These are phyloP conservation scores for Emericellopsis cladophorae DNA, from an alignment of 2,329 filamentous ascomycete species.

Conservation along the genomic window DNA sequence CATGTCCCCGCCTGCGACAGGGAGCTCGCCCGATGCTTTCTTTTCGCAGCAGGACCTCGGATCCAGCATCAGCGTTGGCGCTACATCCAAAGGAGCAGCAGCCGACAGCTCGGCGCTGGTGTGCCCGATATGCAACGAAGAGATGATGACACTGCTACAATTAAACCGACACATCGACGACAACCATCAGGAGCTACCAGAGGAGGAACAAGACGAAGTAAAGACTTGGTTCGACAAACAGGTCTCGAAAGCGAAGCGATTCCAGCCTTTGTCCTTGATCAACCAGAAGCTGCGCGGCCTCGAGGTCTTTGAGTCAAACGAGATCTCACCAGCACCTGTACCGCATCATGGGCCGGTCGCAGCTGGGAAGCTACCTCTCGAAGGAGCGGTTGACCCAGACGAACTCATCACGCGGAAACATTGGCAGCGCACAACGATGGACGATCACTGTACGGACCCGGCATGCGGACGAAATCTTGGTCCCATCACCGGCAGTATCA, in stretches of 20 bases:
- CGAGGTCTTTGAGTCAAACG: conserved; percentile 90
- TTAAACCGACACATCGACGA: conserved; percentile 82
- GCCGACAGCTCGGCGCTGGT: conserved; percentile 50
- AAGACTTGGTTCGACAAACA: conserved; percentile 96
- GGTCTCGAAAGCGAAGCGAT: conserved; percentile 83
- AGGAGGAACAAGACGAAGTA: conserved; percentile 82
- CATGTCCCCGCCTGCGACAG: conserved; percentile 41
- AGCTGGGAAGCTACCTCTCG: conserved; percentile 25
- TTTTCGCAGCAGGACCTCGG: conserved; percentile 56
- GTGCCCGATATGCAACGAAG: conserved; percentile 96
- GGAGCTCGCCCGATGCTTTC: conserved; percentile 49
- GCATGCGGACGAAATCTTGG: conserved; percentile 72
- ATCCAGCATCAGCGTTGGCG: conserved; percentile 62
- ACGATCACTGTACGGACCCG: conserved; percentile 79
- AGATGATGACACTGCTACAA: conserved; percentile 95
- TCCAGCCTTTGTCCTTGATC: conserved; percentile 80
- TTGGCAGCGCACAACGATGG: conserved; percentile 68
- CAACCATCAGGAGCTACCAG: conserved; percentile 77
- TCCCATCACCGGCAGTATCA: conserved; percentile 69
- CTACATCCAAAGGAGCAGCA: conserved; percentile 38
- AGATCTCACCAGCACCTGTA: conserved; percentile 32
- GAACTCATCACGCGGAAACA: conserved; percentile 79
- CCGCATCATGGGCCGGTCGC: conserved; percentile 16
- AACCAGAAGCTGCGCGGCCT: conserved; percentile 90
- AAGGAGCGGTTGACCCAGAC: conserved; percentile 58